Evolutionary conservation across 441 rosid species (phyloP).

Genomic region (Flueggea neowawraea): DNA sequence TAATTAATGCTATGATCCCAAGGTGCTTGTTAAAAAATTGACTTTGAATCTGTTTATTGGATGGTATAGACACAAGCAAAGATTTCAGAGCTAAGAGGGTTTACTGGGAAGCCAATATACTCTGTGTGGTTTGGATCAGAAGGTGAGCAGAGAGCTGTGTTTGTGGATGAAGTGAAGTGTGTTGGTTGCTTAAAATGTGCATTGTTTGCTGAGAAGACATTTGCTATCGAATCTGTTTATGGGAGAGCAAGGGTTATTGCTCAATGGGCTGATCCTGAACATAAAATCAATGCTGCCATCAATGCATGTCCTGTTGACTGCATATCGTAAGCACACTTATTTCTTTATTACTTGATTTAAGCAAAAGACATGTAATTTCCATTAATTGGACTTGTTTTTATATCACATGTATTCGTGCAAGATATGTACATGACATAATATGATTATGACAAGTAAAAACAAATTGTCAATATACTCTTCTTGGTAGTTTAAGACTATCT

Average conservation of each 20-base stretch:
- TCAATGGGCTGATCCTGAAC: slow-evolving; percentile 91
- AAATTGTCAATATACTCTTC: not conserved
- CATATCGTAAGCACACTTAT: slow-evolving; percentile 51
- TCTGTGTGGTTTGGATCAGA: slow-evolving; percentile 80
- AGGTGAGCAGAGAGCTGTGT: slow-evolving; percentile 69
- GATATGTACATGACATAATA: too few relatives aligned
- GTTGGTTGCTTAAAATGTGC: slow-evolving; percentile 95
- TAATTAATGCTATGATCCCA: too few relatives aligned
- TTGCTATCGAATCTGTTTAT: slow-evolving; percentile 66
- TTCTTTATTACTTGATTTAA: too few relatives aligned
- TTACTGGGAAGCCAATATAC: slow-evolving; percentile 70
- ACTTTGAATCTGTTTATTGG: too few relatives aligned
- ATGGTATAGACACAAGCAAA: slow-evolving; percentile 64
- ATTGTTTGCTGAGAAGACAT: slow-evolving; percentile 66
- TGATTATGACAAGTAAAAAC: too few relatives aligned
- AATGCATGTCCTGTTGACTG: slow-evolving; percentile 83
- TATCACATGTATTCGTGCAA: not conserved
- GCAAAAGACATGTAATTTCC: too few relatives aligned
- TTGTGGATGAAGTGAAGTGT: slow-evolving; percentile 94
- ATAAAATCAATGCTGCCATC: slow-evolving; percentile 72
- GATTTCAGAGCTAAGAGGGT: slow-evolving; percentile 62
- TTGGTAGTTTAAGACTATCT: not conserved
- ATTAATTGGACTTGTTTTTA: too few relatives aligned
- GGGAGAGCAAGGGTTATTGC: slow-evolving; percentile 93
- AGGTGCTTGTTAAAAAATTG: too few relatives aligned